Evolutionary conservation across 768 basidiomycete genomes (phyloP), one percentile per base, ranked within the genome.

Genomic region (Rubroboletus pulcherrimus): DNA sequence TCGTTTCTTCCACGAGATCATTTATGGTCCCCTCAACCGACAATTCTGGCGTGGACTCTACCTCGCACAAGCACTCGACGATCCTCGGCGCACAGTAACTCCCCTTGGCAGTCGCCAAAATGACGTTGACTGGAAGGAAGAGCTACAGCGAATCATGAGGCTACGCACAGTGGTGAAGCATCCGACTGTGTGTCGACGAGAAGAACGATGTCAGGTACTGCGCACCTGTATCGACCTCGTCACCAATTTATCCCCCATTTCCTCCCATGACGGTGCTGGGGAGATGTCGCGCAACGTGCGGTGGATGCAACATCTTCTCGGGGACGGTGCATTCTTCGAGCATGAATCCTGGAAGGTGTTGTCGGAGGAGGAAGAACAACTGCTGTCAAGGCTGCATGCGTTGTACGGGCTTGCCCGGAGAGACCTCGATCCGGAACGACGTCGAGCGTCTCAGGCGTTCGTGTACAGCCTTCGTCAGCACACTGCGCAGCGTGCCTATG

Each of bases 381-480:
- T 82, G n/a, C 69, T 75, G 37, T 76, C 79, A 1, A 74, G 73
- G 42, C 59, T 89, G 54, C 86, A 86, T 61, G 76, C 79, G 5
- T 74, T 78, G 61, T 83, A 76, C 61, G 87, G 87, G 5, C 59
- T 85, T 24, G 84, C 84, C 0, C 63, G 62, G 7, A 54, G 49
- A 8, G 85, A 88, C 56, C 50, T 69, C n/a, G 65, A 53, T 39
- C 60, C 45, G 5, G 54, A 54, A 39, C 64, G 61, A 17, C 73
- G 77, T 8, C 73, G 75, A 7, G 66, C 68, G 7, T 78, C 81
- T 9, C 77, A 82, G 39, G 79, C 78, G 2, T 83, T 69, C 56
- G 82, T 89, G 17, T 91, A 91, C 60, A 77, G 80, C 56, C 75
- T 86, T 65, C 76, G 80, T 4, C 77, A 86, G 35, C 87, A 87